A percentile compares a stretch with the other conserved stretches of the same genome.
phyloP scores from a whole-genome alignment of 306 rosid species.

The Rubus parviflorus region DNA sequence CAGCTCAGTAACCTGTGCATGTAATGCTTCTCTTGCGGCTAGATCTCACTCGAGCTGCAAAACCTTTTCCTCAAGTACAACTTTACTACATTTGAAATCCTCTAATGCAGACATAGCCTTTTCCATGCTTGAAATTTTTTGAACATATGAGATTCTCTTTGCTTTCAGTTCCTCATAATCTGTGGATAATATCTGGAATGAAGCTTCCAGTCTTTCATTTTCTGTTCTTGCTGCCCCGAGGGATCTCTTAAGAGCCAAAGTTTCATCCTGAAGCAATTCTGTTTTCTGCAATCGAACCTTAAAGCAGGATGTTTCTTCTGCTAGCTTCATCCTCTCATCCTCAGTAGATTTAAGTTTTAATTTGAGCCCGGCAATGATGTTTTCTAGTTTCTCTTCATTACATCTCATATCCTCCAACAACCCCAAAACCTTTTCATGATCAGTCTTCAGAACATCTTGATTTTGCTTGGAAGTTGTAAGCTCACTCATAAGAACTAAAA shows the following conservation, averaged over 20 bases:
- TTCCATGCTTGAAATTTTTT: slow-evolving; percentile 36
- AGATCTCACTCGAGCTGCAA: slow-evolving; percentile 47
- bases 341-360: slow-evolving; percentile 48
- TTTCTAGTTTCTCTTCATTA: slow-evolving; percentile 42
- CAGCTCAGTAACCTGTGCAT: slow-evolving; percentile 32
- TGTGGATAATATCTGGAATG: slow-evolving; percentile 37
- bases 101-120: slow-evolving; percentile 38
- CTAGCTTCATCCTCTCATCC: slow-evolving; percentile 40
- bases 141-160: slow-evolving; percentile 35
- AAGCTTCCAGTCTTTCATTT: slow-evolving; percentile 49
- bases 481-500: slow-evolving; percentile 39
- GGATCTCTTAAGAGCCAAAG: slow-evolving; percentile 43
- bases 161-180: slow-evolving; percentile 52
- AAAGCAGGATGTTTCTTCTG: slow-evolving; percentile 39
- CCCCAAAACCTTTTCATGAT: slow-evolving; percentile 43
- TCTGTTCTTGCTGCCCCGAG: slow-evolving; percentile 38
- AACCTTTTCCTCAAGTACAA: slow-evolving; percentile 52
- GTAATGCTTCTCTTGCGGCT: slow-evolving; percentile 38
- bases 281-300: slow-evolving; percentile 46
- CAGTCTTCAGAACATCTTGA: slow-evolving; percentile 39
- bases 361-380: slow-evolving; percentile 39
- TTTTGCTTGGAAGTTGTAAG: slow-evolving; percentile 40
- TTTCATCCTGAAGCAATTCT: slow-evolving; percentile 39
- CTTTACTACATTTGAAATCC: slow-evolving; percentile 37
- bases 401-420: slow-evolving; percentile 49